Conservation (phyloP, 139 green algal genomes). For the Chlamydomonas eustigma region DNA sequence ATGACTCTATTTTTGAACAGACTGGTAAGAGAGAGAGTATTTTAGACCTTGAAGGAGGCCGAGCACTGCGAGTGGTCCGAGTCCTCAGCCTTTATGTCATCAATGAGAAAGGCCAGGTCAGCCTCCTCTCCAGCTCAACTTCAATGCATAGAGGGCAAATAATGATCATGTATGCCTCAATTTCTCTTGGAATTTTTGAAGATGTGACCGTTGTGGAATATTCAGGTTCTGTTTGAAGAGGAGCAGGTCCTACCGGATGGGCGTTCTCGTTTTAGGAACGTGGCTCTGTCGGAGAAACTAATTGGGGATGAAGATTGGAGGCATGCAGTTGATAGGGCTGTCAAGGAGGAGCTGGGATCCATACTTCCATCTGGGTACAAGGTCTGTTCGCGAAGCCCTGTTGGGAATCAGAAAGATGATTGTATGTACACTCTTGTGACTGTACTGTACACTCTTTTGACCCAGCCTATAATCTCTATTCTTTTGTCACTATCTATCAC, state of each 20-base stretch:
- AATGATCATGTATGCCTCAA: neutral
- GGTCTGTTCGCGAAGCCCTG: too few species aligned
- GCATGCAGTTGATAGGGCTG: slow-evolving; percentile 23
- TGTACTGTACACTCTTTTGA: too few species aligned
- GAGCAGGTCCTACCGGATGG: slow-evolving; percentile 44
- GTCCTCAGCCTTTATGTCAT: slow-evolving; percentile 29
- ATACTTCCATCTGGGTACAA: slow-evolving; percentile 29
- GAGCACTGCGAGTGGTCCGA: slow-evolving; percentile 28
- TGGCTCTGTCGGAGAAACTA: slow-evolving; percentile 35
- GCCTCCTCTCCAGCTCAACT: neutral
- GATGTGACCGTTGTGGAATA: neutral
- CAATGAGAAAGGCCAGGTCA: slow-evolving; percentile 27
- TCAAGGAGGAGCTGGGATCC: slow-evolving; percentile 34
- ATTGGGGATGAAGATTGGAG: slow-evolving; percentile 31
- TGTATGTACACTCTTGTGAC: too few species aligned
- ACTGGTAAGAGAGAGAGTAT: slow-evolving; percentile 22
- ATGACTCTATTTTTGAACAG: neutral
- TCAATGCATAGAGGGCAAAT: neutral
- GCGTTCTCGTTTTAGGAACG: slow-evolving; percentile 28
- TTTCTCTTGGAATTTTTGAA: neutral
- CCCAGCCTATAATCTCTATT: too few species aligned
- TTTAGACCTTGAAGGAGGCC: slow-evolving; percentile 22
- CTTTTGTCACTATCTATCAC: too few species aligned
- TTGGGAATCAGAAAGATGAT: too few species aligned
- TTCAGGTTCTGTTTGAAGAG: slow-evolving; percentile 39